Conservation (phyloP, 2,329 filamentous ascomycete species). For the Penicillium sp. region DNA sequence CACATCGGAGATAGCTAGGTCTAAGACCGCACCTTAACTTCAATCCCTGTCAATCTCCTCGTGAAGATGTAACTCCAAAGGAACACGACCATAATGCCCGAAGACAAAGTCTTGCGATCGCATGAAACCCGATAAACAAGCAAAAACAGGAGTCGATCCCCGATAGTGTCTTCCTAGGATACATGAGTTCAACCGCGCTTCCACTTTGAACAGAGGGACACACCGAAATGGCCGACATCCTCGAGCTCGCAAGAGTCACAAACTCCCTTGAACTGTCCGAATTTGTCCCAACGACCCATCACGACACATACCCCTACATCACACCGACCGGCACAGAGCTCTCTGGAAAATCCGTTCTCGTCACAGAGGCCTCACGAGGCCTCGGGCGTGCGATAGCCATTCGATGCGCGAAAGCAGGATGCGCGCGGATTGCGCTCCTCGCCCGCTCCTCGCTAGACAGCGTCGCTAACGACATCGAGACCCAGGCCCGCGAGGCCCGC, state of each 20-base stretch:
- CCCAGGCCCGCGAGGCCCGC: conserved; percentile 40
- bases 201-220: no score
- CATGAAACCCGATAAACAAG: no score
- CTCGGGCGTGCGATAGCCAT: conserved; percentile 57
- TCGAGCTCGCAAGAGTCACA: neutral
- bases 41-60: neutral
- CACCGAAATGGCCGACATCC: neutral
- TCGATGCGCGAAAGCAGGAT: conserved; percentile 58
- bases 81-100: no score
- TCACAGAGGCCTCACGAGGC: conserved; percentile 59
- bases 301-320: conserved; percentile 58
- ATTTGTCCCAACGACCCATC: neutral
- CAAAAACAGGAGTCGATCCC: no score
- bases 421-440: conserved; percentile 54
- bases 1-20: neutral
- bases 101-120: no score
- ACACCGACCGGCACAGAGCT: conserved; percentile 44
- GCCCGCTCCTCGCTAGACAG: conserved; percentile 53
- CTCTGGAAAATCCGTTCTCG: conserved; percentile 48
- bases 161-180: no score
- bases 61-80: neutral
- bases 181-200: no score
- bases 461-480: conserved; percentile 37
- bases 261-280: neutral
- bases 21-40: neutral